Percentiles rank a stretch among this genome's conserved stretches.
These are phyloP conservation scores for Lachancea nothofagi DNA, from an alignment of 805 yeast genomes.

Conservation along the genomic window DNA sequence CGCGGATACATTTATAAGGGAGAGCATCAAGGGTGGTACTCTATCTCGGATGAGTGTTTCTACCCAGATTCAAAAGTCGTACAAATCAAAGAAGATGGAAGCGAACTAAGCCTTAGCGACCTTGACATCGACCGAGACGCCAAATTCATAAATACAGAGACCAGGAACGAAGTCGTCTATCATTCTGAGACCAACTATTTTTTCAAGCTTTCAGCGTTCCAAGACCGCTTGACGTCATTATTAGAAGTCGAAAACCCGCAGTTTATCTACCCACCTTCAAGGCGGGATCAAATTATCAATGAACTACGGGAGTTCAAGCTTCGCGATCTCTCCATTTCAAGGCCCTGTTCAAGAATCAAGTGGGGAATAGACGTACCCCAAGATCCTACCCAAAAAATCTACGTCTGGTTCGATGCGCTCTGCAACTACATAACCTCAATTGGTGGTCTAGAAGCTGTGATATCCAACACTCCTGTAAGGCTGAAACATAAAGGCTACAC, in stretches of 20 bases:
- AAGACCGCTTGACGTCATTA: conserved; percentile 44
- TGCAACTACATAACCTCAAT: conserved; percentile 74
- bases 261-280: conserved; percentile 63
- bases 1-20: conserved; percentile 76
- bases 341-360: conserved; percentile 68
- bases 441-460: conserved; percentile 45
- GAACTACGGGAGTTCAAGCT: conserved; percentile 49
- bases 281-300: conserved; percentile 47
- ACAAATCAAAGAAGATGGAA: conserved; percentile 31
- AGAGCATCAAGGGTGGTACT: conserved; percentile 89
- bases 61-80: conserved; percentile 76
- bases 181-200: conserved; percentile 84
- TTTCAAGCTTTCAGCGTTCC: conserved; percentile 65
- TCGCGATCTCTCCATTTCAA: conserved; percentile 75
- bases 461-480: conserved; percentile 8
- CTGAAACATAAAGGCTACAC: conserved; percentile 1
- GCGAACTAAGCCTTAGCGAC: conserved; percentile 34
- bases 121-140: conserved; percentile 22
- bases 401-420: conserved; percentile 97
- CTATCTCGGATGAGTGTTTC: conserved; percentile 89
- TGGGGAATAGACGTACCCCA: conserved; percentile 93
- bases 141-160: conserved; percentile 45
- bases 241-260: conserved; percentile 42
- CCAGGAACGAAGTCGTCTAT: conserved; percentile 68
- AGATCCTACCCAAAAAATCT: conserved; percentile 71